Percentiles rank a stretch among this genome's conserved stretches.
Conservation (phyloP, 2,329 filamentous ascomycete species). For the Trichophyton verrucosum region DNA sequence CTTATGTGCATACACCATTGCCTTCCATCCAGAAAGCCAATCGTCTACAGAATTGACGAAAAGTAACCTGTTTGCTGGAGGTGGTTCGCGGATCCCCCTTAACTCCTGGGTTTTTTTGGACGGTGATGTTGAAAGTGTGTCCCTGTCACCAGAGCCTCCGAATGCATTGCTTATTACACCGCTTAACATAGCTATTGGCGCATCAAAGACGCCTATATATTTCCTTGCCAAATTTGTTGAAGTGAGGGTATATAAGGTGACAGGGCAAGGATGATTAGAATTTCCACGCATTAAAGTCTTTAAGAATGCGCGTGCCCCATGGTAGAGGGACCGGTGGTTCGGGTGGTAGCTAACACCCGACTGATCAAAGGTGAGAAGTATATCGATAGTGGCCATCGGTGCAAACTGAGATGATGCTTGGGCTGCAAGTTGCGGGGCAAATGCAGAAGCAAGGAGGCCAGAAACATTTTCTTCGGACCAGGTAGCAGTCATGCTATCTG, state of each 20-base stretch:
- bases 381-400: conserved; percentile 54
- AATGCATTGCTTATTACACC: conserved; percentile 34
- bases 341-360: conserved; percentile 74
- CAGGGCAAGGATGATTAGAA: conserved; percentile 55
- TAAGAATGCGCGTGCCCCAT: conserved; percentile 66
- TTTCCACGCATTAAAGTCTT: conserved; percentile 50
- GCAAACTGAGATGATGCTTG: conserved; percentile 22
- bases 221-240: conserved; percentile 64
- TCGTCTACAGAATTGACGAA: conserved; percentile 56
- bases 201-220: conserved; percentile 66
- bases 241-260: conserved; percentile 75
- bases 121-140: conserved; percentile 5
- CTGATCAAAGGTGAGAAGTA: conserved; percentile 81
- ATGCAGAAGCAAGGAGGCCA: conserved; percentile 56
- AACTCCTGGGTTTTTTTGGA: conserved; percentile 5
- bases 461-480: conserved; percentile 66
- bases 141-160: neutral
- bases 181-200: conserved; percentile 54
- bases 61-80: conserved; percentile 37
- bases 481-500: conserved; percentile 70
- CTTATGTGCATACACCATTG: conserved; percentile 81
- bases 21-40: conserved; percentile 58
- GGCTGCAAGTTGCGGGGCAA: conserved; percentile 45
- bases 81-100: conserved; percentile 8
- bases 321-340: conserved; percentile 83